A percentile compares a stretch with the other conserved stretches of the same genome.
Evolutionary conservation across 2,329 filamentous ascomycete species (phyloP).

Genomic region (Penicillium palitans): DNA sequence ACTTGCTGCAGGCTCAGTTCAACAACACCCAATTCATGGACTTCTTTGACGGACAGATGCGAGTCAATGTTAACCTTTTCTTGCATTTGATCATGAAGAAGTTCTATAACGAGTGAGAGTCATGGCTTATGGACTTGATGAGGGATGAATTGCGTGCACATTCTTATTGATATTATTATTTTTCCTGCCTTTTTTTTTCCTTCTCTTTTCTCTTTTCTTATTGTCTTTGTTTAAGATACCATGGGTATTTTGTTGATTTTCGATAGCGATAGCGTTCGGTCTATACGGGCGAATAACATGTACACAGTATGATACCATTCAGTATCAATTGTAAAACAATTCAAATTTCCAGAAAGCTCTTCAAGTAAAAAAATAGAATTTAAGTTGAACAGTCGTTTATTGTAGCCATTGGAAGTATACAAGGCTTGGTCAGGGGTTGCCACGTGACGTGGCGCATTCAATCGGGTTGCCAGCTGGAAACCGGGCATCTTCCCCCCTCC

Average conservation of each 20-base stretch:
- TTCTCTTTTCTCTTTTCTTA: conserved; percentile 13
- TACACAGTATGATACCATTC: conserved; percentile 23
- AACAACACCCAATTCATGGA: conserved; percentile 96
- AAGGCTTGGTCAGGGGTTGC: conserved; percentile 28
- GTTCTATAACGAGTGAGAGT: conserved; percentile 68
- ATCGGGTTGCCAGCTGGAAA: conserved; percentile 31
- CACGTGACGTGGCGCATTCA: conserved; percentile 36
- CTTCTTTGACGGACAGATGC: conserved; percentile 82
- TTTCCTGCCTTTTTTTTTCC: conserved; percentile 13
- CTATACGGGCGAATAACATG: conserved; percentile 23
- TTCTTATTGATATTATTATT: conserved; percentile 23
- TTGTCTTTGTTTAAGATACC: conserved; percentile 26
- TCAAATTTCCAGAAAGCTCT: not conserved
- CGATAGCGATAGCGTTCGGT: conserved; percentile 26
- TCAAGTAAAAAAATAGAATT: not conserved
- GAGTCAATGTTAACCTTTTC: conserved; percentile 93
- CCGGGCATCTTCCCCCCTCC: conserved; percentile 19
- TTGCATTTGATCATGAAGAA: conserved; percentile 98
- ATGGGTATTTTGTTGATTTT: conserved; percentile 25
- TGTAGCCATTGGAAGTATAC: conserved; percentile 12
- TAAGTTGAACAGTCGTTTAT: not conserved
- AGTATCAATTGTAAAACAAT: conserved; percentile 7
- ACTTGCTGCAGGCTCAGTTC: conserved; percentile 93
- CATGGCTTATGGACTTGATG: conserved; percentile 23
- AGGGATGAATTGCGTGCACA: conserved; percentile 22